A percentile compares a stretch with the other conserved stretches of the same genome.
phyloP scores from a whole-genome alignment of 306 rosid genomes.

The Casuarina cunninghamiana region DNA sequence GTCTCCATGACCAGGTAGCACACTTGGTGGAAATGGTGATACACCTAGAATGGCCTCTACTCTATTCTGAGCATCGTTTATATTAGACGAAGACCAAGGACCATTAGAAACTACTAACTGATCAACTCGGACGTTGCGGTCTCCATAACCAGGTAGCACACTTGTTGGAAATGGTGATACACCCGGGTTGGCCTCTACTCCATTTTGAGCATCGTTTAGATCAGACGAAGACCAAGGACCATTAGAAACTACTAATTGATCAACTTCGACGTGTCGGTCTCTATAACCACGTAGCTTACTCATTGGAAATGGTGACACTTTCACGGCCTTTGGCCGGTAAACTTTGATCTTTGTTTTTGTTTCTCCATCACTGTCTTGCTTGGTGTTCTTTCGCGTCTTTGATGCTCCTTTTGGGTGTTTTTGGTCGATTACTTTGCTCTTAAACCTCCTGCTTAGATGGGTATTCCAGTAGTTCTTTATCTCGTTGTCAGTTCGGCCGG shows the following conservation, averaged over 20 bases:
- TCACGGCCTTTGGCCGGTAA: conserved; percentile 58
- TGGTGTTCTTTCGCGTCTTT: not conserved
- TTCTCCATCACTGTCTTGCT: conserved; percentile 9
- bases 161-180: too few species aligned
- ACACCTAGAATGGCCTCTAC: too few species aligned
- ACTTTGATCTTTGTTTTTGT: conserved; percentile 43
- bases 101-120: too few species aligned
- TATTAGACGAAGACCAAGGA: too few species aligned
- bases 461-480: conserved; percentile 87
- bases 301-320: too few species aligned
- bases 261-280: not conserved
- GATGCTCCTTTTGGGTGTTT: conserved; percentile 35
- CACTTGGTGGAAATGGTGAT: too few species aligned
- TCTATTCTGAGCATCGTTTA: too few species aligned
- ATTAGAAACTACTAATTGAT: not conserved
- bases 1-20: too few species aligned
- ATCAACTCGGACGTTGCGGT: too few species aligned
- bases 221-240: conserved; percentile 5
- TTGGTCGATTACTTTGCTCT: conserved; percentile 38
- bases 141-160: too few species aligned
- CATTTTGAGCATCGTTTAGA: not conserved
- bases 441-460: conserved; percentile 54
- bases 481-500: conserved; percentile 79
- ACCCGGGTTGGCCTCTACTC: too few species aligned
- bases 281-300: too few species aligned